These are phyloP conservation scores for Cymbidium sinense DNA, from an alignment of 106 monocot species.

Conservation along the genomic window DNA sequence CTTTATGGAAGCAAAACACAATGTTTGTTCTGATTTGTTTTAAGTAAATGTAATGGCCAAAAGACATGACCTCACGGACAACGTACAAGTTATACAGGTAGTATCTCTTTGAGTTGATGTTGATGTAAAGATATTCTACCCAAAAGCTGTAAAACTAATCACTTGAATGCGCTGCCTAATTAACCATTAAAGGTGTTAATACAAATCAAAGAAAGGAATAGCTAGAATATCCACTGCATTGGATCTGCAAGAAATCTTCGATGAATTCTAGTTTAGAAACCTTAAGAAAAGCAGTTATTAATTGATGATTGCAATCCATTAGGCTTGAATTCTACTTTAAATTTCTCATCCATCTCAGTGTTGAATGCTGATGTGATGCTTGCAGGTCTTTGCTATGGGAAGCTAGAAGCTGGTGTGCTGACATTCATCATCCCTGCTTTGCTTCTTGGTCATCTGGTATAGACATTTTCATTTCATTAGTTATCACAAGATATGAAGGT, in stretches of 20 bases:
- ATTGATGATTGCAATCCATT: too few relatives aligned
- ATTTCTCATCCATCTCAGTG: too few relatives aligned
- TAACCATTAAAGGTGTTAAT: neutral
- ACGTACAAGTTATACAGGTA: neutral
- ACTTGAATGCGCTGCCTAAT: neutral
- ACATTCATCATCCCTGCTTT: constrained; percentile 81
- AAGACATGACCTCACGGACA: neutral
- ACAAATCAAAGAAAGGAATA: neutral
- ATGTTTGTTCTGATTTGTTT: neutral
- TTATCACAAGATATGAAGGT: neutral
- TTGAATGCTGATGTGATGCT: neutral
- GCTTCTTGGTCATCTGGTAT: constrained; percentile 90
- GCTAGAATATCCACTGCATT: neutral
- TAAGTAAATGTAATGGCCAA: neutral
- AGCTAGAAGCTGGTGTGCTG: constrained; percentile 83
- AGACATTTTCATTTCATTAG: constrained; percentile 2
- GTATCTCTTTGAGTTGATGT: neutral
- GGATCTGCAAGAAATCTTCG: neutral
- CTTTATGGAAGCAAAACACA: neutral
- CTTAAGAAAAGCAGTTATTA: neutral
- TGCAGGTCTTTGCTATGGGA: constrained; percentile 94
- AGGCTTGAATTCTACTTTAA: too few relatives aligned
- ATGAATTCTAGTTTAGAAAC: neutral
- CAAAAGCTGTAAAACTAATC: neutral
- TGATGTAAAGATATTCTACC: neutral